phyloP scores from a whole-genome alignment of 2,329 filamentous ascomycete species.

The Ascochyta koolunga region DNA sequence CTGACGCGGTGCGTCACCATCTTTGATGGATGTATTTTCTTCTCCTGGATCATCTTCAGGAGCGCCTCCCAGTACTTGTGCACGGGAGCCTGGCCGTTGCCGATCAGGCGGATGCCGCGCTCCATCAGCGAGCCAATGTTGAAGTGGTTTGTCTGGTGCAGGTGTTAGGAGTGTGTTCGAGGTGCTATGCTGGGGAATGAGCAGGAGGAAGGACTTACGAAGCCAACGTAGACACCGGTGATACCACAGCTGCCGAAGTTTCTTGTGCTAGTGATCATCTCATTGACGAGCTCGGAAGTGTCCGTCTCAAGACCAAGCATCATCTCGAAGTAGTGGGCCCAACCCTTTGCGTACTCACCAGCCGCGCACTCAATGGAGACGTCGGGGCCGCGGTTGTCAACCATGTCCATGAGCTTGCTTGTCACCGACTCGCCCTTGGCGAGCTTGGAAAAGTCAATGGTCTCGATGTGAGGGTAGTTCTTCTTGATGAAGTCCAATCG shows the following conservation, averaged over 20 bases:
- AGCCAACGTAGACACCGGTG: slow-evolving; percentile 72
- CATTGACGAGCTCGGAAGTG: slow-evolving; percentile 79
- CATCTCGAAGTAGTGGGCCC: slow-evolving; percentile 66
- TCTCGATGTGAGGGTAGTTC: slow-evolving; percentile 69
- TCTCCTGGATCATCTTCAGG: slow-evolving; percentile 69
- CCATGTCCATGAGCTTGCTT: slow-evolving; percentile 74
- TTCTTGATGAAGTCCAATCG: slow-evolving; percentile 71
- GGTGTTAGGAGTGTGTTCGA: not conserved
- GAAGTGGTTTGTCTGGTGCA: slow-evolving; percentile 74
- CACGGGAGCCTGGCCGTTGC: slow-evolving; percentile 73
- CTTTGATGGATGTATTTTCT: slow-evolving; percentile 74
- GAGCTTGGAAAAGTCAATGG: slow-evolving; percentile 72
- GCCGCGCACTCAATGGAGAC: slow-evolving; percentile 72
- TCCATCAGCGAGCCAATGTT: slow-evolving; percentile 86
- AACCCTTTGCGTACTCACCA: slow-evolving; percentile 67
- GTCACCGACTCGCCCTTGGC: slow-evolving; percentile 70
- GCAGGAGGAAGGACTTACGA: slow-evolving; percentile 52
- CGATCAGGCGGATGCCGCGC: slow-evolving; percentile 79
- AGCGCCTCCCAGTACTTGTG: slow-evolving; percentile 84
- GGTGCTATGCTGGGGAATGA: not conserved
- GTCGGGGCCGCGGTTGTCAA: slow-evolving; percentile 72
- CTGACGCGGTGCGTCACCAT: slow-evolving; percentile 80
- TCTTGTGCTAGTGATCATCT: slow-evolving; percentile 76
- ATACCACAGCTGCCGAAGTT: slow-evolving; percentile 77
- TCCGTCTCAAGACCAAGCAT: slow-evolving; percentile 78